Percentiles rank a stretch among this genome's conserved stretches.
Evolutionary conservation across 371 early-diverging fungal genomes (phyloP).

Genomic region (Haplosporangium sp.): DNA sequence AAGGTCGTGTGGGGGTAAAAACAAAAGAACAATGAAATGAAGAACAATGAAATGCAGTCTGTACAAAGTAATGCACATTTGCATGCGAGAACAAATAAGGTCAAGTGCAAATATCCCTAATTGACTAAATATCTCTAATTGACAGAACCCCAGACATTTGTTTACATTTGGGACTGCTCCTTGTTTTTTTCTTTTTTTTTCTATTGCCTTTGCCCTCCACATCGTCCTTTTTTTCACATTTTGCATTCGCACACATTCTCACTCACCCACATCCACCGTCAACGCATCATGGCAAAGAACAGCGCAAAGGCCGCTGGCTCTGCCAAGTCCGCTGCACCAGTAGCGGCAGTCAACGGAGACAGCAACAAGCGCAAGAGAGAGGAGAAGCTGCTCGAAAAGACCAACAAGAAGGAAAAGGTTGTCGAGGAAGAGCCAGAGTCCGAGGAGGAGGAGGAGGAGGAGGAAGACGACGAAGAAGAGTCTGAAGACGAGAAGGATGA

Average conservation of each 20-base stretch:
- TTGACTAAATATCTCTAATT: conserved; percentile 8
- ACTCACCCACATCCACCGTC: conserved; percentile 1
- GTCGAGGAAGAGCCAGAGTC: conserved; percentile 32
- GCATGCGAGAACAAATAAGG: not conserved
- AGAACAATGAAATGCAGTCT: not conserved
- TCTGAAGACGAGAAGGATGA: conserved; percentile 52
- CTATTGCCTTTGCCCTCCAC: not conserved
- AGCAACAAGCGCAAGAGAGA: conserved; percentile 52
- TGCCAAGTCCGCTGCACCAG: conserved; percentile 34
- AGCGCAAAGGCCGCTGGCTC: conserved; percentile 35
- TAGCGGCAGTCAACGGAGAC: conserved; percentile 21
- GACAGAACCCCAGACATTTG: conserved; percentile 1
- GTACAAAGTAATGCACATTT: conserved; percentile 9
- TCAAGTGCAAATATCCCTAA: not conserved
- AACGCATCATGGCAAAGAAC: conserved; percentile 46
- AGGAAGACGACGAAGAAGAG: conserved; percentile 43
- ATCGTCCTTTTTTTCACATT: not conserved
- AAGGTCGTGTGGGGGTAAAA: not conserved
- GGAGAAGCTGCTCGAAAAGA: conserved; percentile 50
- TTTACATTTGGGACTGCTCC: conserved; percentile 17
- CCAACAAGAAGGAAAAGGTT: conserved; percentile 55
- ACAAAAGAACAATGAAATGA: too few relatives aligned
- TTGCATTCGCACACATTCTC: conserved; percentile 4
- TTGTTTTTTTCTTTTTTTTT: conserved; percentile 31
- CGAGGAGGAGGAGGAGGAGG: conserved; percentile 54